Percentiles rank a stretch among this genome's conserved stretches.
phyloP scores from a whole-genome alignment of 2,329 filamentous ascomycete genomes.

The Paecilomyces niveus region DNA sequence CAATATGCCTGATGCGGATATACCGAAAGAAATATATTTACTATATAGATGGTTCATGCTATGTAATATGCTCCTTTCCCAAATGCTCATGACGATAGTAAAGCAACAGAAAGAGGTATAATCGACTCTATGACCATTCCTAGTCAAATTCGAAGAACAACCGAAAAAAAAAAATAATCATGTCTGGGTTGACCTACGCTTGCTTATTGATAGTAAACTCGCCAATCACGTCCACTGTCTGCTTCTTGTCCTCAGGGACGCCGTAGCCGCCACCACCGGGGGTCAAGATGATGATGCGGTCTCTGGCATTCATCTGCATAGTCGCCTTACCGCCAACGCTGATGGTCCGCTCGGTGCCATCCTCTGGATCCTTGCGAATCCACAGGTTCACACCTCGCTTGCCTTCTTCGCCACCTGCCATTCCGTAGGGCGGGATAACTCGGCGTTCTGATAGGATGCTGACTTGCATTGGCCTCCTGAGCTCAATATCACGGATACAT shows the following conservation, averaged over 20 bases:
- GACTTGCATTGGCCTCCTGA: conserved; percentile 71
- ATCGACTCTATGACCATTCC: neutral
- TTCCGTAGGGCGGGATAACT: conserved; percentile 71
- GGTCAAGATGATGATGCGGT: conserved; percentile 55
- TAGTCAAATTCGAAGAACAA: neutral
- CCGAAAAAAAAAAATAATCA: neutral
- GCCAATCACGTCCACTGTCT: conserved; percentile 14
- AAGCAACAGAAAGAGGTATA: neutral
- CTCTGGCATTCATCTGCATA: conserved; percentile 51
- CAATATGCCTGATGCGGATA: neutral
- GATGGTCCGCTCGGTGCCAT: conserved; percentile 44
- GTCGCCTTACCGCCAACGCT: conserved; percentile 59
- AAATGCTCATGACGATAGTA: neutral
- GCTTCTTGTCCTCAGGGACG: conserved; percentile 26
- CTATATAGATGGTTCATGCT: neutral
- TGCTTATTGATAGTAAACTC: conserved; percentile 6
- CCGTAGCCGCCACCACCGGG: conserved; percentile 43
- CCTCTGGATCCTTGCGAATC: conserved; percentile 64
- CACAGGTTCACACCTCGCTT: conserved; percentile 78
- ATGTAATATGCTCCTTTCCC: neutral
- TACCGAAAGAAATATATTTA: neutral
- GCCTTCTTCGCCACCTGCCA: conserved; percentile 75
- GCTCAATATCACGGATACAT: conserved; percentile 75
- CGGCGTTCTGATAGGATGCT: conserved; percentile 71
- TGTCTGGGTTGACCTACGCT: neutral